Conservation (phyloP, 495 filamentous ascomycete species). For the Articulospora tetracladia region DNA sequence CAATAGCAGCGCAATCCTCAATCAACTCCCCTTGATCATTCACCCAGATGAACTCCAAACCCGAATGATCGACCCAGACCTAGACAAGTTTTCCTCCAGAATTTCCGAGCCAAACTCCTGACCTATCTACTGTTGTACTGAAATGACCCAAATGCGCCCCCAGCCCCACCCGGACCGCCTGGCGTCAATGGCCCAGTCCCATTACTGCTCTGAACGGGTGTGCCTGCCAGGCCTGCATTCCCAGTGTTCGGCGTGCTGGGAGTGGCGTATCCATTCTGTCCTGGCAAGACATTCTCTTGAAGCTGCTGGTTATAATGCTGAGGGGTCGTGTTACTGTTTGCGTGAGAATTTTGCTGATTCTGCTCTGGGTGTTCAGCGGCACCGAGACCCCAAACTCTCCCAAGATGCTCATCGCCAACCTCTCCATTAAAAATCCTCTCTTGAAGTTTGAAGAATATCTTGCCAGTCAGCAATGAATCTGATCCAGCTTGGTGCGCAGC, state of each 20-base stretch:
- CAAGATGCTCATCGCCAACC: slow-evolving; percentile 71
- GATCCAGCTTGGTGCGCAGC: slow-evolving; percentile 86
- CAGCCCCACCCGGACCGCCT: slow-evolving; percentile 51
- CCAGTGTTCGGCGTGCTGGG: slow-evolving; percentile 70
- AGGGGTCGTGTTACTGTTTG: slow-evolving; percentile 25
- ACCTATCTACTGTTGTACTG: slow-evolving; percentile 31
- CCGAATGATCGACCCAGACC: background rate
- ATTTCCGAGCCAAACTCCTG: slow-evolving; percentile 5
- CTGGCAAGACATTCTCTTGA: slow-evolving; percentile 41
- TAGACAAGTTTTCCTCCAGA: background rate
- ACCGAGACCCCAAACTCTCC: slow-evolving; percentile 82
- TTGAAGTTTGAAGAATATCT: slow-evolving; percentile 86
- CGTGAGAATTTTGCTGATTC: background rate
- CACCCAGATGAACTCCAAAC: background rate
- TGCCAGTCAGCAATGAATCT: slow-evolving; percentile 87
- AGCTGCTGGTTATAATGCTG: slow-evolving; percentile 27
- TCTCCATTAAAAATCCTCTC: slow-evolving; percentile 80
- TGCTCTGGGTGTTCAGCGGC: slow-evolving; percentile 32
- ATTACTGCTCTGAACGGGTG: slow-evolving; percentile 51
- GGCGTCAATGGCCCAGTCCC: slow-evolving; percentile 65
- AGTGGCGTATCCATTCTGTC: slow-evolving; percentile 49
- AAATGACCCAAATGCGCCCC: slow-evolving; percentile 53
- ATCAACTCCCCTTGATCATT: background rate
- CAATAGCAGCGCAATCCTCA: background rate
- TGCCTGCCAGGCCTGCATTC: slow-evolving; percentile 50